Conservation (phyloP, 495 filamentous ascomycete genomes). For the Lasiosphaeria hispida region DNA sequence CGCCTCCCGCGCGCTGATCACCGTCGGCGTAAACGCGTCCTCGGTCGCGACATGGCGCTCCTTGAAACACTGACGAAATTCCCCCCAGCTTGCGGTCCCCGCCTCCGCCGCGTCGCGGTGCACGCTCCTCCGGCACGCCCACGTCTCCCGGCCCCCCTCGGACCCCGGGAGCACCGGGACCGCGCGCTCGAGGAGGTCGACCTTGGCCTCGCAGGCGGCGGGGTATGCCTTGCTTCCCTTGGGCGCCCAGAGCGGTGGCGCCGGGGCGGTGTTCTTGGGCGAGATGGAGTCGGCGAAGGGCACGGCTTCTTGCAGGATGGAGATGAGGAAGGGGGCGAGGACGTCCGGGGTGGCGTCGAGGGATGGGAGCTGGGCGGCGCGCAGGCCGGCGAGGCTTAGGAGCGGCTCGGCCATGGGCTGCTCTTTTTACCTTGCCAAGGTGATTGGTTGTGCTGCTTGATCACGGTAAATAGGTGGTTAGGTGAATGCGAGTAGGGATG, state of each 20-base stretch:
- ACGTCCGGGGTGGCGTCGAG: conserved; percentile 25
- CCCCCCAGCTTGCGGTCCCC: conserved; percentile 63
- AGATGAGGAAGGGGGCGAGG: conserved; percentile 37
- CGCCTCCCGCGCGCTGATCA: conserved; percentile 54
- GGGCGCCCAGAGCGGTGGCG: conserved; percentile 2
- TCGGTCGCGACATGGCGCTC: conserved; percentile 66
- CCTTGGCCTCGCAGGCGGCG: not conserved
- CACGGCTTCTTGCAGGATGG: conserved; percentile 54
- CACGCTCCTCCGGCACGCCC: conserved; percentile 49
- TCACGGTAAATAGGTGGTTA: not conserved
- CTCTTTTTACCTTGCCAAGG: not conserved
- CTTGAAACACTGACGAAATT: conserved; percentile 62
- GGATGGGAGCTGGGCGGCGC: conserved; percentile 37
- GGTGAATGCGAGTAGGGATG: not conserved
- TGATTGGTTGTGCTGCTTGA: not conserved
- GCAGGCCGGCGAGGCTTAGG: conserved; percentile 39
- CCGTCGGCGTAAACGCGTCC: conserved; percentile 66
- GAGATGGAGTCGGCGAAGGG: conserved; percentile 51
- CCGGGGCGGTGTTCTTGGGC: conserved; percentile 29
- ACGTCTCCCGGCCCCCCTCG: not conserved
- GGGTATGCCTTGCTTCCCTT: not conserved
- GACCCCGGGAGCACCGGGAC: not conserved
- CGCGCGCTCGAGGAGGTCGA: not conserved
- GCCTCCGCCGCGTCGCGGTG: conserved; percentile 53
- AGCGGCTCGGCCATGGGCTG: not conserved